Evolutionary conservation across 163 green algal species (phyloP), one percentile per base, ranked within the genome.

Genomic region (Prototheca cutis): DNA sequence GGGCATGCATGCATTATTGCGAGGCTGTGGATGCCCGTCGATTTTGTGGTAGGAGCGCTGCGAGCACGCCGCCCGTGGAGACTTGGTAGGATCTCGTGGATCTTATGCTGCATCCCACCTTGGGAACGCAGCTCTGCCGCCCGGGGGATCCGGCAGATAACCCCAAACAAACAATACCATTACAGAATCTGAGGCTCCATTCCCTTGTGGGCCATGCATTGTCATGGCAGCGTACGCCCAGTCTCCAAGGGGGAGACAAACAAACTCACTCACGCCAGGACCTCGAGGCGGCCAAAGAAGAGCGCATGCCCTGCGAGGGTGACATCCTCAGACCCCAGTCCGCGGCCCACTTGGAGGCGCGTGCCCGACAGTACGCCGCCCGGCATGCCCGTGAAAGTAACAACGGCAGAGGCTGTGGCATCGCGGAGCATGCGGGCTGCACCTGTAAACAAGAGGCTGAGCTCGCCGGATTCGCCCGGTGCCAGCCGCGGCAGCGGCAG

Each of bases 331-430:
- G 40, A 4, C 7, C 8, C 33, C 53, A 53, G 53, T 2, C 29
- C 21, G 4, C 63, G 24, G 5, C 32, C 47, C n/a, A 72, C 59
- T 25, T 72, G 29, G 17, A 77, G 56, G 18, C 59, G 39, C 10
- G 62, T 7, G 3, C 69, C 69, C 47, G 69, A 77, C 51, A 72
- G 60, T 21, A 45, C 61, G 8, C 17, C 55, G 2, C 69, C 69
- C 21, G 53, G 59, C 28, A 42, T 58, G 32, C 53, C 48, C 10
- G 27, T 64, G 48, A 64, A 72, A 4, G 63, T 15, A 30, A 77
- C 3, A 70, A 24, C 21, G 59, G 42, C 30, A 28, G 33, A 3
- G 31, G 29, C 3, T 36, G 29, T 1, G 42, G 56, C 49, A 39
- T 45, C 21, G 53, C 8, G 21, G 30, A 33, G 25, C 53, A 39